A percentile compares a stretch with the other conserved stretches of the same genome.
These are phyloP conservation scores for Alternaria sp. DNA, from an alignment of 2,329 filamentous ascomycete species.

Conservation along the genomic window DNA sequence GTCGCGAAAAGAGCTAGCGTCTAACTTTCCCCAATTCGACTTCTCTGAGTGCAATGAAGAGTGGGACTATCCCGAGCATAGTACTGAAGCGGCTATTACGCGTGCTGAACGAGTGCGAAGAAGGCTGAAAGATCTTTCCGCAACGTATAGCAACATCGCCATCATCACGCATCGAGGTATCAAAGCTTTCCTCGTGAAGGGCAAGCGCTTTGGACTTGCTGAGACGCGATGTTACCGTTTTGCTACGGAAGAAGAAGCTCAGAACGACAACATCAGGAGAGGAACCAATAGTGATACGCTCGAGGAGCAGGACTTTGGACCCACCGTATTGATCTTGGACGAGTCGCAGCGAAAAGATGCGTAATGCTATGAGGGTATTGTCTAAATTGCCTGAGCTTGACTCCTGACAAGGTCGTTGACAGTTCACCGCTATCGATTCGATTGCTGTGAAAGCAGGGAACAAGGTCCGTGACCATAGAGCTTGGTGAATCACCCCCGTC, in stretches of 20 bases:
- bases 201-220: slow-evolving; percentile 18
- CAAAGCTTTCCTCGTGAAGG: slow-evolving; percentile 23
- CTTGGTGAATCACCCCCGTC: neutral
- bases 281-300: slow-evolving; percentile 19
- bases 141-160: slow-evolving; percentile 15
- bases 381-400: neutral
- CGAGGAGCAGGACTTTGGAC: slow-evolving; percentile 26
- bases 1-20: slow-evolving; percentile 12
- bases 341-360: neutral
- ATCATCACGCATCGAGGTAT: slow-evolving; percentile 29
- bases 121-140: slow-evolving; percentile 14
- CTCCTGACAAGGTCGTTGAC: neutral
- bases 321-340: slow-evolving; percentile 20
- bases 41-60: slow-evolving; percentile 18
- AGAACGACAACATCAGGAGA: slow-evolving; percentile 6
- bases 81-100: slow-evolving; percentile 3
- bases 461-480: neutral
- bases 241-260: slow-evolving; percentile 15
- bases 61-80: slow-evolving; percentile 25
- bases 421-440: neutral
- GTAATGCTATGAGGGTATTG: neutral
- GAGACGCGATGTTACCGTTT: slow-evolving; percentile 25
- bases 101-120: slow-evolving; percentile 23
- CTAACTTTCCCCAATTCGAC: slow-evolving; percentile 23
- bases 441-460: neutral